Percentiles rank a stretch among this genome's conserved stretches.
Conservation (phyloP, 257 asterid genomes). For the Solanum tarapatanum region DNA sequence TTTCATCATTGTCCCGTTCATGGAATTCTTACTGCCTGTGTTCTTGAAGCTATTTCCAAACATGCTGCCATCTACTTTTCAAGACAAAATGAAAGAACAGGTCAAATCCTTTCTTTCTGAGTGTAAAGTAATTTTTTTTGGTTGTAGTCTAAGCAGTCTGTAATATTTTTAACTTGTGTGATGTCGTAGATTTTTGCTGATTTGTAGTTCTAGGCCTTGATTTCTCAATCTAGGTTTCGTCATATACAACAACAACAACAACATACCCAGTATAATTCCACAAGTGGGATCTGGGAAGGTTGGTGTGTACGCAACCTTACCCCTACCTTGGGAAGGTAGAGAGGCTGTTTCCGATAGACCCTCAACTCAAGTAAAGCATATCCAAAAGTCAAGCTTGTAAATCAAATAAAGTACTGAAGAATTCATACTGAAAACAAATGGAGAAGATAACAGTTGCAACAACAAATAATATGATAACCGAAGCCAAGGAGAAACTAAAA, state of each 20-base stretch:
- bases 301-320: not conserved
- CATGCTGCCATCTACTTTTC: slow-evolving; percentile 90
- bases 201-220: not conserved
- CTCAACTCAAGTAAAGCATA: not conserved
- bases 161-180: not conserved
- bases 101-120: slow-evolving; percentile 21
- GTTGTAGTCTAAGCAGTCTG: not conserved
- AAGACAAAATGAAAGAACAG: slow-evolving; percentile 96
- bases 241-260: not conserved
- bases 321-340: not conserved
- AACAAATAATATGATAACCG: not conserved
- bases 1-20: slow-evolving; percentile 76
- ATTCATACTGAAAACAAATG: not conserved
- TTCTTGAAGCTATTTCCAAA: slow-evolving; percentile 79
- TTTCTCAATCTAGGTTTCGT: not conserved
- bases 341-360: not conserved
- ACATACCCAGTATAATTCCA: not conserved
- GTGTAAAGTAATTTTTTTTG: not conserved
- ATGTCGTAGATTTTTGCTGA: not conserved
- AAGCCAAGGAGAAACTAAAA: not conserved
- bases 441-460: not conserved
- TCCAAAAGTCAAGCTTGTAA: not conserved
- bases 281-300: not conserved
- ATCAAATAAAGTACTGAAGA: not conserved
- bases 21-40: slow-evolving; percentile 87